Evolutionary conservation across 768 basidiomycete species (phyloP).

Genomic region (Postia placenta): DNA sequence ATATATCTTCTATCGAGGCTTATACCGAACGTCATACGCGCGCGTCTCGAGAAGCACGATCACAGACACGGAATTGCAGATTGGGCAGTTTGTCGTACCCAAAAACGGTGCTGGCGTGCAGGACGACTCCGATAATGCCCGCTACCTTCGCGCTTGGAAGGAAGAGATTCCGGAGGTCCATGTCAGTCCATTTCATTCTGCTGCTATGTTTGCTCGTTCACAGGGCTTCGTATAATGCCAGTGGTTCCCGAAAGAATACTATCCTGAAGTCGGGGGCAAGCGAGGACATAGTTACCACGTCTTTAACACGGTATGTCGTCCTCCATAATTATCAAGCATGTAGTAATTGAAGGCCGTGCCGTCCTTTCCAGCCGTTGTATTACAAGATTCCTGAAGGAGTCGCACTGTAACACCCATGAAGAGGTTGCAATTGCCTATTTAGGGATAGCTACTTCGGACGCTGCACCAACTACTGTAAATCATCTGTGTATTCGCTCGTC

Average conservation of each 20-base stretch:
- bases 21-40: slow-evolving; percentile 78
- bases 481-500: slow-evolving; percentile 9
- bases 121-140: slow-evolving; percentile 54
- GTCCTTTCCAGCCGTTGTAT: slow-evolving; percentile 29
- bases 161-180: slow-evolving; percentile 60
- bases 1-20: slow-evolving; percentile 80
- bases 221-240: slow-evolving; percentile 18
- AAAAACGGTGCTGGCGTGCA: slow-evolving; percentile 43
- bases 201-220: background rate
- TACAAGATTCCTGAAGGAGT: slow-evolving; percentile 33
- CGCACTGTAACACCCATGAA: slow-evolving; percentile 17
- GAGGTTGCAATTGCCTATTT: background rate
- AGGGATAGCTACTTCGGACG: background rate
- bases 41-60: slow-evolving; percentile 77
- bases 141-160: slow-evolving; percentile 63
- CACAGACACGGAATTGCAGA: slow-evolving; percentile 87
- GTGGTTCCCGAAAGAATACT: slow-evolving; percentile 79
- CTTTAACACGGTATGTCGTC: slow-evolving; percentile 53
- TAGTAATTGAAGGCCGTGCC: slow-evolving; percentile 3
- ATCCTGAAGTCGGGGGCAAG: slow-evolving; percentile 52
- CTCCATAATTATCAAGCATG: background rate
- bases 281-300: slow-evolving; percentile 77
- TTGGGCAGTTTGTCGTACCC: slow-evolving; percentile 80
- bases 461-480: slow-evolving; percentile 11
- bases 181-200: slow-evolving; percentile 34